These are phyloP conservation scores for Dactylellina sp. DNA, from an alignment of 2,329 filamentous ascomycete species.

Conservation along the genomic window DNA sequence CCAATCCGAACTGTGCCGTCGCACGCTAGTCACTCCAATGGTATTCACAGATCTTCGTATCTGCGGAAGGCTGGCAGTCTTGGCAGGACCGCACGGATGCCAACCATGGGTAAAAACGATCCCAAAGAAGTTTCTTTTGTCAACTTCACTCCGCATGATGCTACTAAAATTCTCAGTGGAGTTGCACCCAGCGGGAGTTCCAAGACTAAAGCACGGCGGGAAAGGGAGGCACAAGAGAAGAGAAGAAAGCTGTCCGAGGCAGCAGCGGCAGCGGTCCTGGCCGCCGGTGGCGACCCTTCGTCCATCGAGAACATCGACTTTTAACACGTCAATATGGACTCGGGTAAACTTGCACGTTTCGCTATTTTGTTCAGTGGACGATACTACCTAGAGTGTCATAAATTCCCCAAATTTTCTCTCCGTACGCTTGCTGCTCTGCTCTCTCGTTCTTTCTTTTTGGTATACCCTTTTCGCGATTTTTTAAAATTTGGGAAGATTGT, in stretches of 20 bases:
- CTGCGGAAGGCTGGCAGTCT: slow-evolving; percentile 53
- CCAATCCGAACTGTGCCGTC: slow-evolving; percentile 54
- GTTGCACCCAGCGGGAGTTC: slow-evolving; percentile 90
- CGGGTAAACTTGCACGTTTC: slow-evolving; percentile 18
- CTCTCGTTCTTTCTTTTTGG: slow-evolving; percentile 25
- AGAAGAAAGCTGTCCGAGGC: slow-evolving; percentile 76
- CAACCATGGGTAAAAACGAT: slow-evolving; percentile 48
- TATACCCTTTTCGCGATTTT: slow-evolving; percentile 55
- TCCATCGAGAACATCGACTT: slow-evolving; percentile 58
- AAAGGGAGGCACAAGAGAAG: slow-evolving; percentile 86
- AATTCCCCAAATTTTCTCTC: slow-evolving; percentile 27
- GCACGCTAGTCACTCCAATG: slow-evolving; percentile 40
- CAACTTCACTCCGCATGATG: slow-evolving; percentile 88
- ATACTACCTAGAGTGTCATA: slow-evolving; percentile 32
- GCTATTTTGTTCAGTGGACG: not conserved
- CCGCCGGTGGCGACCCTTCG: slow-evolving; percentile 75
- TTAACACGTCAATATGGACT: slow-evolving; percentile 20
- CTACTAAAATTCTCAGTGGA: slow-evolving; percentile 81
- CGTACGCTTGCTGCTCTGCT: slow-evolving; percentile 9
- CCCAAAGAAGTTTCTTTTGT: slow-evolving; percentile 74
- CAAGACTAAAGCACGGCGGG: slow-evolving; percentile 93
- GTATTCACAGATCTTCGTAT: slow-evolving; percentile 49
- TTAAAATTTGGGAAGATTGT: slow-evolving; percentile 45
- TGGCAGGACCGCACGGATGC: slow-evolving; percentile 56
- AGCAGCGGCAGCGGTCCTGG: slow-evolving; percentile 75